A percentile compares a stretch with the other conserved stretches of the same genome.
phyloP scores from a whole-genome alignment of 169 alveolate genomes.

The Babesia ovis region DNA sequence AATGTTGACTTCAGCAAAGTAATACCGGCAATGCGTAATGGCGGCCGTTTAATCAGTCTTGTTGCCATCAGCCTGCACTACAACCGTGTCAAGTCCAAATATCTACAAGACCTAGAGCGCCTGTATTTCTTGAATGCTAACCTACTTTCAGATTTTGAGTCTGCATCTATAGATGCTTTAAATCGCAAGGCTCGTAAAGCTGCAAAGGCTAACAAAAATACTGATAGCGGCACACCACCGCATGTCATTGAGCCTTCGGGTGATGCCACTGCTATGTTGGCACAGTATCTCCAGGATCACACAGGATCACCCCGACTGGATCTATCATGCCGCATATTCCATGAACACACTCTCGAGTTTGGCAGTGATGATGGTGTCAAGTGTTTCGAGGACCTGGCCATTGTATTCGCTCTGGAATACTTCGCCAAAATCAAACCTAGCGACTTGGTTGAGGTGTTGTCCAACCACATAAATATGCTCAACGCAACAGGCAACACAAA shows the following conservation, averaged over 20 bases:
- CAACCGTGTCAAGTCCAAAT: slow-evolving; percentile 21
- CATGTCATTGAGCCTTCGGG: background rate
- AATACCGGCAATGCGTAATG: slow-evolving; percentile 2
- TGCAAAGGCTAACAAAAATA: background rate
- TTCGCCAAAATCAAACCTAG: slow-evolving; percentile 29
- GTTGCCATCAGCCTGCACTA: slow-evolving; percentile 34
- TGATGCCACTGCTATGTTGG: background rate
- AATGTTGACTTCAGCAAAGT: slow-evolving; percentile 7
- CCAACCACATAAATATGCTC: slow-evolving; percentile 16
- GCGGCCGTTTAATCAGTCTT: slow-evolving; percentile 22
- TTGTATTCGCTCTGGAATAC: slow-evolving; percentile 38
- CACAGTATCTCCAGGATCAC: background rate
- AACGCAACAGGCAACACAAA: background rate
- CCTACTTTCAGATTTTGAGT: slow-evolving; percentile 22
- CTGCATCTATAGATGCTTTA: background rate
- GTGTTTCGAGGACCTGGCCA: slow-evolving; percentile 35
- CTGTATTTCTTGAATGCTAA: slow-evolving; percentile 36
- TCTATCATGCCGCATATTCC: slow-evolving; percentile 6
- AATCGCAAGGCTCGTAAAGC: slow-evolving; percentile 26
- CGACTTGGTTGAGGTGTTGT: slow-evolving; percentile 39
- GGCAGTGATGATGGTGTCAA: slow-evolving; percentile 20
- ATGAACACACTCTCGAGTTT: background rate
- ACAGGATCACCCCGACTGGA: background rate
- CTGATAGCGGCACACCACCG: background rate
- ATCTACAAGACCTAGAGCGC: slow-evolving; percentile 24